Evolutionary conservation across 495 filamentous ascomycete genomes (phyloP), one percentile per base, ranked within the genome.

Genomic region (Penicillium simplicissimum): DNA sequence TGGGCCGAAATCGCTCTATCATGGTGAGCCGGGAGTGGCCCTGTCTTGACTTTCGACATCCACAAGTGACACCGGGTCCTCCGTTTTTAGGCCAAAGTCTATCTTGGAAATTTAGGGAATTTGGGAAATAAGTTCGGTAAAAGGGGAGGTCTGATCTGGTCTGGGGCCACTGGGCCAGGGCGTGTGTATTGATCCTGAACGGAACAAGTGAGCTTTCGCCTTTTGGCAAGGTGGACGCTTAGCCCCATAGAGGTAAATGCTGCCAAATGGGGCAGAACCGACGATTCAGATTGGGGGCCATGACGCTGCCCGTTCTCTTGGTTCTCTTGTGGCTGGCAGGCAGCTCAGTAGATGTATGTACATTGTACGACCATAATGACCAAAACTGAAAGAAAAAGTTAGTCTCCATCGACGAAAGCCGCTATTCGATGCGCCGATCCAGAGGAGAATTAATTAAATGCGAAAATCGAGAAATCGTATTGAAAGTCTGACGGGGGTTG

Each of bases 161-260:
- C 63, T 55, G 63, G 66, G 52, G 66, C 60, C 63, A 66, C 38
- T 55, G 52, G 52, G 66, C 60, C 63, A 69, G 55, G 63, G 58
- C 55, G 63, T 57, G 51, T 63, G 55, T 68, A 67, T 60, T 66
- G 63, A 69, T 69, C 66, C 63, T 62, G 63, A 61, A 55, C 57
- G 38, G 58, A 21, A 58, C 19, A 58, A 57, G 43, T 31, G 58
- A 66, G 63, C 63, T 59, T 57, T 43, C 51, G 33, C 25, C 21
- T 43, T 34, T 38, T 48, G 58, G 45, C 13, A 38, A 10, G 13
- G 65, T 67, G 65, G 61, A 37, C 48, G 65, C 60, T 58, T 63
- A 59, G 66, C 66, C 66, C 66, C 66, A 61, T 38, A 19, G 42
- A 55, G 53, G 51, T 13, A 55, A 66, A 61, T 57, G 66, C 54